phyloP scores from a whole-genome alignment of 225 moss, liverwort and hornwort species.

The Polytrichum commune region DNA sequence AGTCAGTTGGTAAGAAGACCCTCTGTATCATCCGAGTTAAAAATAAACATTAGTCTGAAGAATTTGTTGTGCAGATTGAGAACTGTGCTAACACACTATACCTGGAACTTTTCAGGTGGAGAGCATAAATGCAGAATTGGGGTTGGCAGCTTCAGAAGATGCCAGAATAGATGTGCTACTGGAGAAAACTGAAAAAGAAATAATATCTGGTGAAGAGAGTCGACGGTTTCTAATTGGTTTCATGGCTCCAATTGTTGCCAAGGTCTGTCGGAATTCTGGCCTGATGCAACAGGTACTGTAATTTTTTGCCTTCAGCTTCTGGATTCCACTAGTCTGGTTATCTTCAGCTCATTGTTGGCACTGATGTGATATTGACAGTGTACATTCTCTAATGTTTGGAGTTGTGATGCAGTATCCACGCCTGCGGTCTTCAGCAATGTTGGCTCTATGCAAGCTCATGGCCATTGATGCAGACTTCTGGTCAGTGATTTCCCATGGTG shows the following conservation, averaged over 20 bases:
- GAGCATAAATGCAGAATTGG: constrained; percentile 82
- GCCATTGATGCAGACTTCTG: constrained; percentile 86
- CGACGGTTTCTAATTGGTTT: constrained; percentile 56
- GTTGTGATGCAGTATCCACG: constrained; percentile 47
- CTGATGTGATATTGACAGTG: background rate
- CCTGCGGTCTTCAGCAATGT: constrained; percentile 74
- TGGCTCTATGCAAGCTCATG: constrained; percentile 97
- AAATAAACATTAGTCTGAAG: too few relatives aligned
- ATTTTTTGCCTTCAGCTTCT: background rate
- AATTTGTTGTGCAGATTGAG: too few relatives aligned
- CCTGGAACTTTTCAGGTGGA: constrained; percentile 50
- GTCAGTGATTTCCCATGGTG: constrained; percentile 29
- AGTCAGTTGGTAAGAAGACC: too few relatives aligned
- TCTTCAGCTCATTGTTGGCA: background rate
- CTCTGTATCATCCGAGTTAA: too few relatives aligned
- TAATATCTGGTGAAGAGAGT: constrained; percentile 54
- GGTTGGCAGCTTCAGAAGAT: constrained; percentile 87
- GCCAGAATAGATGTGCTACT: constrained; percentile 72
- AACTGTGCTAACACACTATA: too few relatives aligned
- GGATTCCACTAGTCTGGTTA: background rate
- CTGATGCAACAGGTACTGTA: constrained; percentile 77
- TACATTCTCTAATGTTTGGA: background rate
- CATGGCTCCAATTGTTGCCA: constrained; percentile 79
- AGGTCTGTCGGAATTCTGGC: constrained; percentile 65
- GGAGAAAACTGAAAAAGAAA: constrained; percentile 71